Evolutionary conservation across 345 rosid species (phyloP), one percentile per base, ranked within the genome.

Genomic region (Moricandia arvensis): DNA sequence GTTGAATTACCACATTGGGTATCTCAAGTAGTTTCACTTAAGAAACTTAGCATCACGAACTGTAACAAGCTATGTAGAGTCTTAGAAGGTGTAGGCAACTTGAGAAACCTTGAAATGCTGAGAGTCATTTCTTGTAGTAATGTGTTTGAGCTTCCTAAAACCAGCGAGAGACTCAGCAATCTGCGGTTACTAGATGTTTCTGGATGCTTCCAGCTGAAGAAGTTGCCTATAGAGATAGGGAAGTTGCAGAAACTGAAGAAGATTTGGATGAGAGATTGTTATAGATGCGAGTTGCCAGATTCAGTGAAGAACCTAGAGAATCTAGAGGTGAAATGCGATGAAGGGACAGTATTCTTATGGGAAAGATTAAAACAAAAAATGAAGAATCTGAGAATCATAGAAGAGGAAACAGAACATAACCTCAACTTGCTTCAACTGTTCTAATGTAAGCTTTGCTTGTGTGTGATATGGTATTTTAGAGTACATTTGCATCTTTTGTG

Each of bases 221-320:
- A 75, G 10, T 31, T 91, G 41, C 91, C 97, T 0, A 3, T 51
- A n/a, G 73, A 81, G 41, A 80, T 86, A 0, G 88, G 87, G 13
- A 80, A 80, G 11, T 13, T 93, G 78, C 54, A 45, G 43, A 81
- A 41, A 24, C 78, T 89, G 34, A 67, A 69, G 47, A 84, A 64
- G 78, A 77, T 89, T 8, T 71, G 35, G 49, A 85, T 89, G 91
- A 83, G 54, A 54, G 86, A 85, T 27, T 88, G 97, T 78, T 75
- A 65, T 1, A 17, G 26, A 12, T 81, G 82, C 8, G 71, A 73
- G 53, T 11, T 85, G 55, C 96, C 91, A 2, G 3, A 10, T 34
- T 83, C 88, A 7, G 37, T 85, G 7, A 53, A 17, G 61, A 63
- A 79, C 3, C 85, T 88, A 1, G 47, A 68, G 70, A 16, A 75